A percentile compares a stretch with the other conserved stretches of the same genome.
Evolutionary conservation across 768 basidiomycete species (phyloP).

Genomic region (Lanmaoa rubissima): DNA sequence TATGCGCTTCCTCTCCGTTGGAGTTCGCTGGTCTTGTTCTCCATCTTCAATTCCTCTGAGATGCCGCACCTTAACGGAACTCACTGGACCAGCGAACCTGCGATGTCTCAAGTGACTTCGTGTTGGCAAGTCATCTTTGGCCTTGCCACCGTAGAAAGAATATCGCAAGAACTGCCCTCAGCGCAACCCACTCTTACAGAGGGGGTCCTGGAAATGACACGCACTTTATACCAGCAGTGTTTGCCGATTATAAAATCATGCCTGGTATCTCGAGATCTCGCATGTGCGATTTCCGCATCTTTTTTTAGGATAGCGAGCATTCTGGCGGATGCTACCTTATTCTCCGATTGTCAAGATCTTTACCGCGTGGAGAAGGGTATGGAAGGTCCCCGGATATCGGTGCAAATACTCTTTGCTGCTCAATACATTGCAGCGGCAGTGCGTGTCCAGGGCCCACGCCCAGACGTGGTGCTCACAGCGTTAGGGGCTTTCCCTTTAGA

Average conservation of each 20-base stretch:
- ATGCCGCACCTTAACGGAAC: not conserved
- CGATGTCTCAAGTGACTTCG: conserved; percentile 4
- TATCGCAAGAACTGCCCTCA: conserved; percentile 9
- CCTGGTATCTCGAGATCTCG: conserved; percentile 33
- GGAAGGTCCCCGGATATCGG: not conserved
- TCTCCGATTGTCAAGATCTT: conserved; percentile 36
- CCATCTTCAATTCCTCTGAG: conserved; percentile 26
- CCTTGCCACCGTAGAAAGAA: conserved; percentile 38
- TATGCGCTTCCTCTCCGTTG: conserved; percentile 38
- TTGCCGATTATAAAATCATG: conserved; percentile 16
- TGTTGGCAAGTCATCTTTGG: conserved; percentile 45
- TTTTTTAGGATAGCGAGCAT: conserved; percentile 46
- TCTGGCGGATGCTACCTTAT: conserved; percentile 38
- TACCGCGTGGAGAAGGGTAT: conserved; percentile 28
- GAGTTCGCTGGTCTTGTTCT: conserved; percentile 42
- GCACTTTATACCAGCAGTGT: conserved; percentile 46
- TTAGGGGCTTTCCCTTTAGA: conserved; percentile 28
- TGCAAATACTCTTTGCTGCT: conserved; percentile 13
- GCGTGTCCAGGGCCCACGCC: conserved; percentile 28
- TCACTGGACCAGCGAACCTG: not conserved
- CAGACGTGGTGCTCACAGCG: conserved; percentile 30
- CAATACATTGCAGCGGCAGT: conserved; percentile 29
- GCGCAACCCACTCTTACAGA: not conserved
- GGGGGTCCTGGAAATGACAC: conserved; percentile 27
- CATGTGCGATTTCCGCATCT: conserved; percentile 35